Evolutionary conservation across 2,329 filamentous ascomycete species (phyloP), one percentile per base, ranked within the genome.

Genomic region (Akanthomyces uredinophilus): DNA sequence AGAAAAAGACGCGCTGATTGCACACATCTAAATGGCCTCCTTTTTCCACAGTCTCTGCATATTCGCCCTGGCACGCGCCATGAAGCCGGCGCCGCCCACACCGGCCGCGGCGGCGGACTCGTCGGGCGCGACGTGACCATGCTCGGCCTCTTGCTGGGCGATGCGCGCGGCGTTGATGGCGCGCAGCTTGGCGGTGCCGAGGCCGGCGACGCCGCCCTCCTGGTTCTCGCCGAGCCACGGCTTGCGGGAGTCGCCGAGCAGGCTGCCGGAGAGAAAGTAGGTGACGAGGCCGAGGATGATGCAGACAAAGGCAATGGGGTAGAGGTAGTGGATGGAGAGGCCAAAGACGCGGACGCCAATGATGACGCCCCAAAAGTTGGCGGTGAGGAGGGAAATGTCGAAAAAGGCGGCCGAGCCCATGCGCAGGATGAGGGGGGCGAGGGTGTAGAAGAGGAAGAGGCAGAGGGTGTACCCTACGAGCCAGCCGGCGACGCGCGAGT

Each of bases 311-410:
- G 95, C 94, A 71, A 97, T 90, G 5, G 95, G 94, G 77, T 99
- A 99, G 77, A 97, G 83, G 81, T 86, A 96, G 77, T 96, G 90
- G 63, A 99, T 86, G 46, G 76, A 76, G 68, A 90, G 85, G 50
- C 88, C 86, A 71, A 99, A 96, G 54, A 98, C 90, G 72, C 88
- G 84, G 68, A 96, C 86, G 55, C 95, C 95, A 68, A 99, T 94
- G 67, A 96, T 89, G 65, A 96, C 89, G 66, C 92, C 93, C 95
- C 95, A 99, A 79, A 98, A 98, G 77, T 96, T 97, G 69, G 88
- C 91, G 2, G 95, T 98, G 64, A 99, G 81, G 66, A 99, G 80
- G 8, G 90, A 94, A 70, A 98, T 96, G 76, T 99, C 96, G 81
- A 97, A 96, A 78, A 99, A 97, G 22, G 93, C 94, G 3, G 95